Evolutionary conservation across 306 rosid genomes (phyloP).

Genomic region (Inga leiocalycina): DNA sequence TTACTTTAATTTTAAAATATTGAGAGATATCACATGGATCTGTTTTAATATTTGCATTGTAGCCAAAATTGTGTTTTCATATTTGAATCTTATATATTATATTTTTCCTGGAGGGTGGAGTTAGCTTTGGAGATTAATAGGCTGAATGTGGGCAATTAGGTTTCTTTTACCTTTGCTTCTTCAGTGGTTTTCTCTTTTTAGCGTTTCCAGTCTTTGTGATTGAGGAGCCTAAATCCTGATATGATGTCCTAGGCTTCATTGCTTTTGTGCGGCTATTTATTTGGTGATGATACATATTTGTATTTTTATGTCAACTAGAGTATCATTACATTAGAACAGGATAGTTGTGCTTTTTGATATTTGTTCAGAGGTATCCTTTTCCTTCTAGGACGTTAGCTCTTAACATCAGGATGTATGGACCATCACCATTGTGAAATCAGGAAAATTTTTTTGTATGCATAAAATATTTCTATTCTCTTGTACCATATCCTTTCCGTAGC

Average conservation of each 20-base stretch:
- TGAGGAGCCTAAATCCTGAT: no score
- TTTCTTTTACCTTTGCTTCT: neutral
- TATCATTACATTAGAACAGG: neutral
- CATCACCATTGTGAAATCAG: no score
- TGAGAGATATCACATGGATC: slow-evolving; percentile 1
- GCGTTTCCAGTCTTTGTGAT: no score
- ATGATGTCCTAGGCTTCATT: neutral
- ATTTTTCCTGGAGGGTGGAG: neutral
- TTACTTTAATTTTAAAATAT: neutral
- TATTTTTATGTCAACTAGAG: neutral
- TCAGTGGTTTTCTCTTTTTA: neutral
- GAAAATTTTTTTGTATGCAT: neutral
- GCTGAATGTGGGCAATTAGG: neutral
- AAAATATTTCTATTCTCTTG: slow-evolving; percentile 8
- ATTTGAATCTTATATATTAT: slow-evolving; percentile 4
- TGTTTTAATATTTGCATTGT: neutral
- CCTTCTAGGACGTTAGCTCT: neutral
- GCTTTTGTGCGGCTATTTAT: neutral
- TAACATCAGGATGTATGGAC: neutral
- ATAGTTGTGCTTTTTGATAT: neutral
- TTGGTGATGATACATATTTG: neutral
- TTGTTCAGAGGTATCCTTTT: neutral
- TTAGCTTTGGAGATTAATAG: neutral
- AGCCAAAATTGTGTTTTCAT: slow-evolving; percentile 14
- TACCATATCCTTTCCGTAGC: slow-evolving; percentile 17